Base-by-base conservation (phyloP, 1,284 basidiomycete genomes). In the Fistulinella cinereoalba region DNA sequence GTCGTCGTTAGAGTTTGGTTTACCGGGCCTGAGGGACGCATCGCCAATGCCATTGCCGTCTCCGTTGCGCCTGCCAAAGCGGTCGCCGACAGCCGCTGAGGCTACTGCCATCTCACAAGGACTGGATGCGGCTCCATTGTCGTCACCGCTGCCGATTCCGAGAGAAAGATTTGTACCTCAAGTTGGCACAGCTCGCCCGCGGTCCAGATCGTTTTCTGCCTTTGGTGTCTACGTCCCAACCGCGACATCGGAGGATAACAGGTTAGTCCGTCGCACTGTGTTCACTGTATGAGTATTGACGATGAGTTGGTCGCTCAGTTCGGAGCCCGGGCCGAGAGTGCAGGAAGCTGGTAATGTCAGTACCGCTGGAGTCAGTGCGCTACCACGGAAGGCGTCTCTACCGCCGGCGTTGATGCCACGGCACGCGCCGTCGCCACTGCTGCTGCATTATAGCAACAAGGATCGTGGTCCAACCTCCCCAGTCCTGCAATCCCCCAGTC, bases 131-230 rank as follows among this genome's bases (percentile, higher is more conserved):
- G 23, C 37, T 23, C 33, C 44, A 11, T 37, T 39, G 19, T 28
- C 42, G n/a, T 25, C 46, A 3, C 19, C 51, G 4, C 19, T 47
- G 21, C 62, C 65, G 1, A 77, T 85, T 21, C 79, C 76, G 1
- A 63, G 83, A 25, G 69, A 80, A 3, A 81, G 83, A 45, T 87
- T 88, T 55, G 73, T 77, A 43, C 85, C 85, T 0, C 73, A 75
- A 49, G 71, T 69, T 5, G 69, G 71, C 6, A 70, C 70, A 7
- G 56, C 70, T 10, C 67, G 87, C 7, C 86, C 85, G 2, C 69
- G 86, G 18, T 88, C 85, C 18, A 68, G 84, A 55, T 88, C 85
- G 48, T 89, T 89, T 58, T 88, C 85, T 19, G 81, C 77, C 2
- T 82, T 87, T 58, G 76, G 79, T 7, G 53, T 50, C 2, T 41